A percentile compares a stretch with the other conserved stretches of the same genome.
These are phyloP conservation scores for Cutaneotrichosporon arboriforme DNA, from an alignment of 1,284 basidiomycete species.

Conservation along the genomic window DNA sequence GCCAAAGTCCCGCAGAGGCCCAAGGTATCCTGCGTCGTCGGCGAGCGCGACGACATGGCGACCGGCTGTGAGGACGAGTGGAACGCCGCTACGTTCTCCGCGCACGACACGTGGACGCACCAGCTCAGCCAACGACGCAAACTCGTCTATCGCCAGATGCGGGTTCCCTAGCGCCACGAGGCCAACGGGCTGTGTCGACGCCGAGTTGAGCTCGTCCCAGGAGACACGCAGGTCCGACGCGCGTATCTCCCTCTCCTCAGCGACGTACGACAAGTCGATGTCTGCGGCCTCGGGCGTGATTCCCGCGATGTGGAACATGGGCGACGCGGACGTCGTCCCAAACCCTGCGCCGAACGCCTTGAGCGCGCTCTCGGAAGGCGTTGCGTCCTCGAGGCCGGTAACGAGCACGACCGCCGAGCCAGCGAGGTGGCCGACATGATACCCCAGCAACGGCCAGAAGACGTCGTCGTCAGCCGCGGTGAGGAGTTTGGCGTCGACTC, in stretches of 20 bases:
- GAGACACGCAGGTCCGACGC: neutral
- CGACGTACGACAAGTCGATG: neutral
- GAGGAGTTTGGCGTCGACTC: neutral
- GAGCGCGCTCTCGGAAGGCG: constrained; percentile 3
- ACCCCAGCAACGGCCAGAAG: constrained; percentile 12
- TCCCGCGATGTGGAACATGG: constrained; percentile 15
- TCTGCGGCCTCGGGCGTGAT: constrained; percentile 10
- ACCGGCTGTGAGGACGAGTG: constrained; percentile 7
- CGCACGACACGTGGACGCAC: neutral
- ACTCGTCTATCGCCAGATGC: constrained; percentile 11
- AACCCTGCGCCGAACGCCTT: constrained; percentile 15
- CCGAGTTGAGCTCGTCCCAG: constrained; percentile 11
- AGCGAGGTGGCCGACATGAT: constrained; percentile 1
- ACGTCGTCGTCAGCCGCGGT: neutral
- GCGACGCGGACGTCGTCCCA: constrained; percentile 7
- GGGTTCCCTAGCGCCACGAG: constrained; percentile 15
- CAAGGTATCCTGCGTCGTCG: constrained; percentile 1
- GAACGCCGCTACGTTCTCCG: neutral
- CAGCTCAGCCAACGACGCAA: constrained; percentile 6
- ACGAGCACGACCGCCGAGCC: constrained; percentile 1
- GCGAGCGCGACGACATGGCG: constrained; percentile 3
- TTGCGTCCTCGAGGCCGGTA: constrained; percentile 4
- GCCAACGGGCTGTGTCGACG: neutral
- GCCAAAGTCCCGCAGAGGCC: constrained; percentile 3
- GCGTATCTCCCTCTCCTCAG: neutral